Evolutionary conservation across 129 eudicot genomes (phyloP).

Genomic region (Kitagawia praeruptora): DNA sequence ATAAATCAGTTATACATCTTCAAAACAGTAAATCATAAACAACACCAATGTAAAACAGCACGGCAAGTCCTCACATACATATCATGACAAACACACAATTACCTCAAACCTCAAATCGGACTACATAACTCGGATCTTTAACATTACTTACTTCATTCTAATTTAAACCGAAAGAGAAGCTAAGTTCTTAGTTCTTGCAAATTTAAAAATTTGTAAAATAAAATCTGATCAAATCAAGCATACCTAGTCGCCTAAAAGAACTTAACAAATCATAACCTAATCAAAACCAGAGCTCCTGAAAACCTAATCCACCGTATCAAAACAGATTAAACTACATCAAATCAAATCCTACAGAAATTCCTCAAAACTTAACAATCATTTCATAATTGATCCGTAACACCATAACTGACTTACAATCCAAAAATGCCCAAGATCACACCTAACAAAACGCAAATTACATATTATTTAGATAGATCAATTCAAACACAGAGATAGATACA

Average conservation of each 20-base stretch:
- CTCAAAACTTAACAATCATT: too few relatives aligned
- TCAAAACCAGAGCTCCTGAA: too few relatives aligned
- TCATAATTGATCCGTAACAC: too few relatives aligned
- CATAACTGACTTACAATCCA: too few relatives aligned
- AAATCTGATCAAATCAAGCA: neutral
- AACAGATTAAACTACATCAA: neutral
- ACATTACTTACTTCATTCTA: neutral
- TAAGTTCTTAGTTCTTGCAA: neutral
- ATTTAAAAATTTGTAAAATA: too few relatives aligned
- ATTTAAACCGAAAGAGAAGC: neutral
- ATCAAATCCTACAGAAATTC: neutral
- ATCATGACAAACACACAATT: neutral
- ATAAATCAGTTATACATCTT: neutral
- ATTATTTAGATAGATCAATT: too few relatives aligned
- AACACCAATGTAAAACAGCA: neutral
- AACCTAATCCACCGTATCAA: neutral
- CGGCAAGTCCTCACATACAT: neutral
- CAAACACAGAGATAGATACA: too few relatives aligned
- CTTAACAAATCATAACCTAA: neutral
- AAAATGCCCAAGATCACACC: too few relatives aligned
- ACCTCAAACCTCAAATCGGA: neutral
- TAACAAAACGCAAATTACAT: too few relatives aligned
- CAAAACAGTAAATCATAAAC: neutral
- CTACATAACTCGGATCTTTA: too few relatives aligned
- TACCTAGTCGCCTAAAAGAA: neutral